Evolutionary conservation across 345 rosid species (phyloP), one percentile per base, ranked within the genome.

Genomic region (Populus ilicifolia): DNA sequence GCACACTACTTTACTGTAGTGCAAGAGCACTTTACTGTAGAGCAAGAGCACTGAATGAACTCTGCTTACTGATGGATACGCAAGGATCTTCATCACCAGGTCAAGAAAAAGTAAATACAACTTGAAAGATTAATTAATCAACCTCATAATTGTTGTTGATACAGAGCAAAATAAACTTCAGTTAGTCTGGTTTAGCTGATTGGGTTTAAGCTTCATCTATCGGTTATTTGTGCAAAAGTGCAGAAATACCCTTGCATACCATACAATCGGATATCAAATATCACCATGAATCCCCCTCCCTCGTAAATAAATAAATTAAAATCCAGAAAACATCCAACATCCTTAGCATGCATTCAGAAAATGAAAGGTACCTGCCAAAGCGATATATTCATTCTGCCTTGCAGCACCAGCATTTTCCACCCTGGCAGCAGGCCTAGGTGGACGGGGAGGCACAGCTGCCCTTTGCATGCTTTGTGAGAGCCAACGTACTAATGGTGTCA

Each of bases 401-500:
- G 82, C 92, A 71, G 89, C 97, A 79, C 87, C 90, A 13, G 63
- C 87, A 85, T 91, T 89, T 77, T 91, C 97, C 77, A 90, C 93
- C 80, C 93, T 84, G 0, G 54, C 87, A 80, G 89, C 95, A 44
- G 97, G 91, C 85, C 92, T 86, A 0, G 89, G 93, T 66, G 86
- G 94, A 63, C 63, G 89, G 75, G 98, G 97, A 80, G 97, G 97
- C 20, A 89, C 90, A 64, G 97, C 99, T 27, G 97, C 98, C 84
- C 99, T 96, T 71, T 90, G 97, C 99, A 94, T 96, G 75, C 97
- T 93, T 83, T 92, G 98, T 20, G 98, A 91, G 64, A 96, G 95
- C 99, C 98, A 89, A 76, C 90, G 86, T 36, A 94, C 82, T 78
- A 96, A 83, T 2, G 99, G 98, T 61, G 99, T 85, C 39, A 96